Conservation (phyloP, 768 basidiomycete species). For the Chlorophyllum brunneum region DNA sequence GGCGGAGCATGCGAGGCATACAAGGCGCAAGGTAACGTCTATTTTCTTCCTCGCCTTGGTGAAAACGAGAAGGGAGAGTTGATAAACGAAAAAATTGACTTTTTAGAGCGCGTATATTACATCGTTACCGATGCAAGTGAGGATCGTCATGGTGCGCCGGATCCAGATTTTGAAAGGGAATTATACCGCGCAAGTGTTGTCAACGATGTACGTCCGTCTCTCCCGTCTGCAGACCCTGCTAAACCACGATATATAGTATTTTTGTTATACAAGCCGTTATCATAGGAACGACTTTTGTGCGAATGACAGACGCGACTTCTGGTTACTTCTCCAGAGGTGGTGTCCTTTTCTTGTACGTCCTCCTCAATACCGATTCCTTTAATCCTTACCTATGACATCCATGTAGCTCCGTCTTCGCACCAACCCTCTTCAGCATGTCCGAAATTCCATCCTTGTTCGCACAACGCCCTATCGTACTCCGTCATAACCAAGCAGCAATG, state of each 20-base stretch:
- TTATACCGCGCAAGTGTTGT: slow-evolving; percentile 25
- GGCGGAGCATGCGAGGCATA: slow-evolving; percentile 49
- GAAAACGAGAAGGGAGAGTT: background rate
- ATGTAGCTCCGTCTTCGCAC: slow-evolving; percentile 48
- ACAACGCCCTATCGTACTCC: slow-evolving; percentile 56
- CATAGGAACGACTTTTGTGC: slow-evolving; percentile 62
- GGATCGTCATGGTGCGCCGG: slow-evolving; percentile 38
- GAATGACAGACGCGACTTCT: slow-evolving; percentile 44
- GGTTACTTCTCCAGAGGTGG: slow-evolving; percentile 71
- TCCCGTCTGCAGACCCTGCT: background rate
- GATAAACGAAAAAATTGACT: too few relatives aligned
- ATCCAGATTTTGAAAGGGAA: slow-evolving; percentile 38
- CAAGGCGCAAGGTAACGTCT: slow-evolving; percentile 22
- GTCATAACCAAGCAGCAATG: slow-evolving; percentile 58
- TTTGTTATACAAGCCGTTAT: slow-evolving; percentile 35
- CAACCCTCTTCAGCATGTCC: slow-evolving; percentile 58
- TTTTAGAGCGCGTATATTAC: slow-evolving; percentile 35
- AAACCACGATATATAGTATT: slow-evolving; percentile 11
- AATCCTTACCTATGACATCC: background rate
- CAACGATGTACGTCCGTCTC: slow-evolving; percentile 20
- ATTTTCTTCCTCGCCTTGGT: background rate
- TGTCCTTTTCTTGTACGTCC: slow-evolving; percentile 63
- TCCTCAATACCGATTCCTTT: background rate
- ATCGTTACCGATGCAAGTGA: slow-evolving; percentile 37
- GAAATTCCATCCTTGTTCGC: slow-evolving; percentile 63